Conservation (phyloP, 768 basidiomycete species). For the Pholiota microspora region DNA sequence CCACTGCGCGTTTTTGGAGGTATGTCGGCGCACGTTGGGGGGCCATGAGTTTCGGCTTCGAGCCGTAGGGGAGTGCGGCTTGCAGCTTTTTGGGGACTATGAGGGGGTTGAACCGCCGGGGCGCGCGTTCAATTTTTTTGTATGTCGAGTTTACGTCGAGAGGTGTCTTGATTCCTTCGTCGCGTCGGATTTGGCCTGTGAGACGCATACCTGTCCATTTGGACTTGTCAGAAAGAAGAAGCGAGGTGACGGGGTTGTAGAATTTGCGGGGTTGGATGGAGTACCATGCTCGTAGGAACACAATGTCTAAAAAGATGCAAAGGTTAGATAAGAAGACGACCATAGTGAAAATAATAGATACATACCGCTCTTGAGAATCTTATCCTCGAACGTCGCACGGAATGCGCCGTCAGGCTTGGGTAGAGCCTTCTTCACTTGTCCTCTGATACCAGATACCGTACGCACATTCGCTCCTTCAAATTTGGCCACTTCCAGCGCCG, state of each 20-base stretch:
- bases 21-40: constrained; percentile 79
- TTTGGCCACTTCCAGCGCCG: constrained; percentile 92
- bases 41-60: constrained; percentile 84
- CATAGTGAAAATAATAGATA: constrained; percentile 13
- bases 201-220: constrained; percentile 94
- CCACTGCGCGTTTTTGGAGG: constrained; percentile 90
- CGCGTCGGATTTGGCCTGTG: constrained; percentile 89
- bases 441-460: constrained; percentile 94
- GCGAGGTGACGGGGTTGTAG: constrained; percentile 94
- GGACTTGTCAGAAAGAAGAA: constrained; percentile 80
- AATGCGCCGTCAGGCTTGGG: constrained; percentile 95
- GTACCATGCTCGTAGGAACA: constrained; percentile 97
- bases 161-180: constrained; percentile 82
- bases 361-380: constrained; percentile 92
- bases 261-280: constrained; percentile 92
- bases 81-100: constrained; percentile 90
- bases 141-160: constrained; percentile 83
- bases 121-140: constrained; percentile 74
- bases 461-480: constrained; percentile 97
- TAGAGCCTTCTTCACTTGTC: constrained; percentile 95
- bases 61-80: constrained; percentile 84
- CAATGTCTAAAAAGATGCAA: constrained; percentile 60
- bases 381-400: constrained; percentile 98
- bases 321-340: neutral
- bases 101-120: constrained; percentile 88